Evolutionary conservation across 768 basidiomycete species (phyloP).

Genomic region (Lentinula guzmanii): DNA sequence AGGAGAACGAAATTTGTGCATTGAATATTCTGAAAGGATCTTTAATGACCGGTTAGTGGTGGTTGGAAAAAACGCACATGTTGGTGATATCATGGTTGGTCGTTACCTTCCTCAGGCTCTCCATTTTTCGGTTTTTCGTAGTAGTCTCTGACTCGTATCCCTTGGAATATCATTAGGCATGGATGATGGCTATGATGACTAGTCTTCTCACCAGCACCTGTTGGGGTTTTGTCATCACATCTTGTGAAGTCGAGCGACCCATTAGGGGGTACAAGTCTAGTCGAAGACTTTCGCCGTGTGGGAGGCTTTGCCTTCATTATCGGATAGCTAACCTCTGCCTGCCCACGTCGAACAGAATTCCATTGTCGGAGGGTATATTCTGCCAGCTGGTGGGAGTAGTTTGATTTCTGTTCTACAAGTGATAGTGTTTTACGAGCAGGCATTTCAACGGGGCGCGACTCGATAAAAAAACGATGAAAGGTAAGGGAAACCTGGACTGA

Average conservation of each 20-base stretch:
- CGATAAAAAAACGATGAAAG: background rate
- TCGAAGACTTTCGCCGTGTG: constrained; percentile 7
- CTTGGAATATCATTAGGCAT: background rate
- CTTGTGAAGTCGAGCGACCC: background rate
- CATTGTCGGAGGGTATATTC: constrained; percentile 37
- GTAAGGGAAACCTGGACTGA: background rate
- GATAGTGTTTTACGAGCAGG: background rate
- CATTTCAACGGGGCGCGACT: background rate
- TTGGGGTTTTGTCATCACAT: background rate
- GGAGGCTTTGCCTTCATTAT: background rate
- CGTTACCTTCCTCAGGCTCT: background rate
- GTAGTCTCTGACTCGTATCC: background rate
- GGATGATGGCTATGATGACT: too few relatives aligned
- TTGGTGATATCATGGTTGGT: background rate
- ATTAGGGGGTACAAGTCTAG: background rate
- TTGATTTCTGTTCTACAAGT: constrained; percentile 29
- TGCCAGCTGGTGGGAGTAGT: constrained; percentile 34
- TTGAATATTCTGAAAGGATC: too few relatives aligned
- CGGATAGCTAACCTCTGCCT: background rate
- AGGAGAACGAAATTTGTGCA: too few relatives aligned
- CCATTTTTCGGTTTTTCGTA: background rate
- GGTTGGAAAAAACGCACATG: background rate
- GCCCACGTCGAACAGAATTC: constrained; percentile 18
- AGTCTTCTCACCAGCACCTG: too few relatives aligned
- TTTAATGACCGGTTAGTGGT: too few relatives aligned